Evolutionary conservation across 2,329 filamentous ascomycete species (phyloP).

Genomic region (Huntiella bhutanensis): DNA sequence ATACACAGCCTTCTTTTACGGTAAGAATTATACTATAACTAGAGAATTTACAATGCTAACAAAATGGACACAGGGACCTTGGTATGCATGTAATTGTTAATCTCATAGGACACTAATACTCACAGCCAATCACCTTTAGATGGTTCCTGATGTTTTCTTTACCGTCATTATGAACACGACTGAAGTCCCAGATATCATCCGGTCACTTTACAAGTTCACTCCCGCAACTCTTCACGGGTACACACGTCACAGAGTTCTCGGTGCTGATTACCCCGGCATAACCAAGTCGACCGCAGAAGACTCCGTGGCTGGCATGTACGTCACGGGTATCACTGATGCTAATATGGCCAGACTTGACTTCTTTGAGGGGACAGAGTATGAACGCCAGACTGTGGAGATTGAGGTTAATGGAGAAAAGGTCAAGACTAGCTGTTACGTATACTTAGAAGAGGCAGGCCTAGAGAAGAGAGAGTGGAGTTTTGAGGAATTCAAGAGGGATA

Average conservation of each 20-base stretch:
- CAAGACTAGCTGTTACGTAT: slow-evolving; percentile 46
- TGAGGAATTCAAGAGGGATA: slow-evolving; percentile 60
- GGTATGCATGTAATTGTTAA: slow-evolving; percentile 14
- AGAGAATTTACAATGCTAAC: slow-evolving; percentile 3
- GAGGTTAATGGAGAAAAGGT: slow-evolving; percentile 26
- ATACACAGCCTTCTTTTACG: slow-evolving; percentile 19
- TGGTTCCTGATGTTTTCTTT: slow-evolving; percentile 75
- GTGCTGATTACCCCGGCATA: slow-evolving; percentile 68
- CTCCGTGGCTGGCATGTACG: slow-evolving; percentile 55
- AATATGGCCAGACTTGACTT: slow-evolving; percentile 59
- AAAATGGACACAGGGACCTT: slow-evolving; percentile 17
- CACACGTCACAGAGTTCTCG: slow-evolving; percentile 48
- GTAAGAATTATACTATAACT: slow-evolving; percentile 17
- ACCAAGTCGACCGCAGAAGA: slow-evolving; percentile 31
- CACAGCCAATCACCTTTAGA: slow-evolving; percentile 23
- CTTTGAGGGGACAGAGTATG: slow-evolving; percentile 68
- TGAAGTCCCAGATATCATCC: slow-evolving; percentile 27
- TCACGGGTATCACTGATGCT: slow-evolving; percentile 57
- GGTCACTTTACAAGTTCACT: slow-evolving; percentile 40
- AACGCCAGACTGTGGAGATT: slow-evolving; percentile 34
- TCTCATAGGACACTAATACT: neutral
- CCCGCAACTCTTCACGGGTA: slow-evolving; percentile 61
- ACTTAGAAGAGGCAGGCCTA: slow-evolving; percentile 29
- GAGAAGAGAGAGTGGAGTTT: slow-evolving; percentile 77
- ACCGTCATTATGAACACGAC: slow-evolving; percentile 55